phyloP scores from a whole-genome alignment of 495 filamentous ascomycete genomes.

The Aspergillus conjunctus region DNA sequence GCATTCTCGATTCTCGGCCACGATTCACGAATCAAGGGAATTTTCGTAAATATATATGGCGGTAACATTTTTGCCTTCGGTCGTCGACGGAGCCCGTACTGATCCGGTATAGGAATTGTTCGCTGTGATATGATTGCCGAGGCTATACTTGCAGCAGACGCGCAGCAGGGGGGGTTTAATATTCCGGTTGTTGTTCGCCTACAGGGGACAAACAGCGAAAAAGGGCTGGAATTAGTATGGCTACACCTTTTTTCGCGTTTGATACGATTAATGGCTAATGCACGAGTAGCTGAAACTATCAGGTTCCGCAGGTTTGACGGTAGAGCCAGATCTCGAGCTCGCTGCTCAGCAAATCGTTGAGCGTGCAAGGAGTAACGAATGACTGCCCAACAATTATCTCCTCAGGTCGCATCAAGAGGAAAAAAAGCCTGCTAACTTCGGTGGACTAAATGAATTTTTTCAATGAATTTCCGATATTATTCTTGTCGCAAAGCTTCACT shows the following conservation, averaged over 20 bases:
- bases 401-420: too few relatives aligned
- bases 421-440: too few relatives aligned
- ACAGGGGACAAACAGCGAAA: slow-evolving; percentile 36
- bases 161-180: slow-evolving; percentile 26
- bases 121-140: slow-evolving; percentile 43
- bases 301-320: neutral
- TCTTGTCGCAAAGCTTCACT: too few relatives aligned
- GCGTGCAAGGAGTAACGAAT: neutral
- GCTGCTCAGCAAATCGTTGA: neutral
- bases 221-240: slow-evolving; percentile 31
- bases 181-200: slow-evolving; percentile 36
- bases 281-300: neutral
- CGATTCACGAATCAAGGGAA: slow-evolving; percentile 28
- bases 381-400: neutral
- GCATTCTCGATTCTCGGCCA: slow-evolving; percentile 33
- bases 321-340: neutral
- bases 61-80: too few relatives aligned
- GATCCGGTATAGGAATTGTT: too few relatives aligned
- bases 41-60: slow-evolving; percentile 39
- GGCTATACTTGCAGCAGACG: slow-evolving; percentile 33
- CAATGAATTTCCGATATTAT: too few relatives aligned
- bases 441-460: too few relatives aligned
- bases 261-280: neutral
- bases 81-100: too few relatives aligned
- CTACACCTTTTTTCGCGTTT: neutral